Percentiles rank a stretch among this genome's conserved stretches.
Conservation (phyloP, 768 basidiomycete genomes). For the Calocera cornea region DNA sequence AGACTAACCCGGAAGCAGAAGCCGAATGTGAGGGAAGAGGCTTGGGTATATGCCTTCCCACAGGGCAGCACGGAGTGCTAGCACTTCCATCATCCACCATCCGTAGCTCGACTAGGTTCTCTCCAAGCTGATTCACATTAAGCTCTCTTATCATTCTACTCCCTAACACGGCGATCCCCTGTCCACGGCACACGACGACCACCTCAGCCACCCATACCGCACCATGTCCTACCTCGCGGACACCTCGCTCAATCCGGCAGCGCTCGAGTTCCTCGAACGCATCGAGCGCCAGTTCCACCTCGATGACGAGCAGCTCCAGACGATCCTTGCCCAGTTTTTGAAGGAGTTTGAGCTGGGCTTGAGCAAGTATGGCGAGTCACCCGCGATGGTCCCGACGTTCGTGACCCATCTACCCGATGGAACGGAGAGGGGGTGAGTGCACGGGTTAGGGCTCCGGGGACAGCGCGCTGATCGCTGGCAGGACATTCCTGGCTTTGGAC, state of each 20-base stretch:
- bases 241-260: constrained; percentile 19
- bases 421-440: constrained; percentile 71
- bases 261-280: constrained; percentile 41
- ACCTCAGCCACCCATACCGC: neutral
- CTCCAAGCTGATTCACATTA: neutral
- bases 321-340: constrained; percentile 67
- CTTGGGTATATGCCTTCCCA: neutral
- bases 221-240: neutral
- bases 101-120: neutral
- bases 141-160: neutral
- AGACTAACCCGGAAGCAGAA: neutral
- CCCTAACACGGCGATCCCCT: neutral
- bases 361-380: constrained; percentile 52
- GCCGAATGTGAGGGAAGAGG: neutral
- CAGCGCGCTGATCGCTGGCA: constrained; percentile 22
- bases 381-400: constrained; percentile 97
- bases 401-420: constrained; percentile 93
- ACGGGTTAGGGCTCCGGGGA: neutral
- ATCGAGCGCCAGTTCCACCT: constrained; percentile 66
- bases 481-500: constrained; percentile 91
- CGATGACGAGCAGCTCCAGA: constrained; percentile 41
- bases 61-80: neutral
- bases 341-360: constrained; percentile 68
- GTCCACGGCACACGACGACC: neutral
- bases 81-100: neutral